These are phyloP conservation scores for Hibiscus tridactylites DNA, from an alignment of 345 rosid species.

Conservation along the genomic window DNA sequence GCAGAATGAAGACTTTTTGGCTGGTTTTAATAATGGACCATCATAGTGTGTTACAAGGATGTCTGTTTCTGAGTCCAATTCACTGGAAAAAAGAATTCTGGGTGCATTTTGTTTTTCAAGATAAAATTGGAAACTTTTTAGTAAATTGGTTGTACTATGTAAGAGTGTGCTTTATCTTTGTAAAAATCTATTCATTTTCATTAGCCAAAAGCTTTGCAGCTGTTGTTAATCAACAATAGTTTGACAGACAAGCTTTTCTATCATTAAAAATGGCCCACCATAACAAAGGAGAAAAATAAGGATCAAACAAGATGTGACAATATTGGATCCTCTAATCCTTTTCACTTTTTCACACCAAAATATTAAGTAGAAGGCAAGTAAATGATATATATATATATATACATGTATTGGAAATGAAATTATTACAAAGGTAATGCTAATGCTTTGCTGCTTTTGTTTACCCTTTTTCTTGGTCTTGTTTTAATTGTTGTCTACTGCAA, in stretches of 20 bases:
- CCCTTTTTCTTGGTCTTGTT: not conserved
- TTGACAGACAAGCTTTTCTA: not conserved
- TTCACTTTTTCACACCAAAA: slow-evolving; percentile 10
- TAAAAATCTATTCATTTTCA: not conserved
- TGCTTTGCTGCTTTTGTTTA: not conserved
- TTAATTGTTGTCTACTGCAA: no score
- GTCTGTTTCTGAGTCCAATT: not conserved
- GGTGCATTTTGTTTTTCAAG: not conserved
- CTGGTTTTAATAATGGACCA: slow-evolving; percentile 1
- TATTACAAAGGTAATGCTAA: not conserved
- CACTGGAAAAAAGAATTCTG: not conserved
- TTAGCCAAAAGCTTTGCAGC: not conserved
- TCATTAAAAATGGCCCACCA: slow-evolving; percentile 15
- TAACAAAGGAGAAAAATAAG: not conserved
- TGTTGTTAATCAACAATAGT: not conserved
- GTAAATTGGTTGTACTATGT: not conserved
- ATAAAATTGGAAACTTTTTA: not conserved
- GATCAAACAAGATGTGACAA: slow-evolving; percentile 9
- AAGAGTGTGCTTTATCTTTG: not conserved
- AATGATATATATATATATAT: not conserved
- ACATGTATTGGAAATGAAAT: not conserved
- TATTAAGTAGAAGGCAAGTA: not conserved
- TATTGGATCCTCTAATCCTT: slow-evolving; percentile 13
- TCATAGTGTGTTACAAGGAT: not conserved
- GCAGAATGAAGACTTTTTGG: slow-evolving; percentile 5